Percentiles rank a stretch among this genome's conserved stretches.
Evolutionary conservation across 805 yeast genomes (phyloP).

Genomic region (Candida jianshihensis): DNA sequence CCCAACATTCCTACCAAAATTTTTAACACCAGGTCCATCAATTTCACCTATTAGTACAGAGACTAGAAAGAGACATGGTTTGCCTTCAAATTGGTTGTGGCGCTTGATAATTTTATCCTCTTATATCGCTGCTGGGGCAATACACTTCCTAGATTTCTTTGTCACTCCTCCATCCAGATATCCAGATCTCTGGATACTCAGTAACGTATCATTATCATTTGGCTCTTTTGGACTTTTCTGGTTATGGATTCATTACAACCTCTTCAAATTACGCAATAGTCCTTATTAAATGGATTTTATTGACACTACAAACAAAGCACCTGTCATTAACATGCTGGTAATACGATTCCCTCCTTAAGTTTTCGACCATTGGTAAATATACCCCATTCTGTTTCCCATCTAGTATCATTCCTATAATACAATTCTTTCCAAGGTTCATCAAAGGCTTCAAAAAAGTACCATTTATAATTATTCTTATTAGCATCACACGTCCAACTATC

Average conservation of each 20-base stretch:
- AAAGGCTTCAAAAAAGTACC: conserved; percentile 64
- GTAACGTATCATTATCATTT: conserved; percentile 68
- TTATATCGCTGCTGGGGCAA: conserved; percentile 40
- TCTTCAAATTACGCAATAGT: conserved; percentile 19
- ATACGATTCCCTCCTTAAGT: conserved; percentile 33
- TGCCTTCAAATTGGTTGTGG: conserved; percentile 48
- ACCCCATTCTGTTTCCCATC: conserved; percentile 75
- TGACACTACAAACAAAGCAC: no score
- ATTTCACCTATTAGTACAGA: conserved; percentile 25
- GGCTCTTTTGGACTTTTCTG: conserved; percentile 70
- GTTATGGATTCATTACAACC: conserved; percentile 70
- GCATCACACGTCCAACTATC: conserved; percentile 45
- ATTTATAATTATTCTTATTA: conserved; percentile 30
- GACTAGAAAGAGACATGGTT: conserved; percentile 32
- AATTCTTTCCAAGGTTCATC: conserved; percentile 66
- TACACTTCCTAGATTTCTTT: conserved; percentile 49
- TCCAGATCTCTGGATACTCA: conserved; percentile 84
- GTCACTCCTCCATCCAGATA: conserved; percentile 48
- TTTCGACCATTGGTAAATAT: conserved; percentile 43
- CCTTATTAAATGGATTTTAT: neutral
- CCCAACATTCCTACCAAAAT: conserved; percentile 34
- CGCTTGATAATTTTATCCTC: conserved; percentile 43
- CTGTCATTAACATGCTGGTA: conserved; percentile 32
- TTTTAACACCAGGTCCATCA: conserved; percentile 39
- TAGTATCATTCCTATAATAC: conserved; percentile 38